phyloP scores from a whole-genome alignment of 2,329 filamentous ascomycete species.

The Aspergillus sp. region DNA sequence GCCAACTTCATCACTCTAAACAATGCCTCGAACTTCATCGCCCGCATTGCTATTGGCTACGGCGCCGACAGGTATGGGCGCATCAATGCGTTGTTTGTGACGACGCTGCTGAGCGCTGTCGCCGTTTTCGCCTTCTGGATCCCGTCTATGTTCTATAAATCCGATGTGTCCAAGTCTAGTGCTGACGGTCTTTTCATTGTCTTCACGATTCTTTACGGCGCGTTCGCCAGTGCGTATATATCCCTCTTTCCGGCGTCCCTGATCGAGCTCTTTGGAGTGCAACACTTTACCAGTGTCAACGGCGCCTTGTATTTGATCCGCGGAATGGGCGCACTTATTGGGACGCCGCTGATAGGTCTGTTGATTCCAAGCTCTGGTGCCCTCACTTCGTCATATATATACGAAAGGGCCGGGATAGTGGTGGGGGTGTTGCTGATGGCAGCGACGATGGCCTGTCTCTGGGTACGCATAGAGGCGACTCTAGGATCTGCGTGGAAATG shows the following conservation, averaged over 20 bases:
- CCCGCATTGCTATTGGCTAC: conserved; percentile 41
- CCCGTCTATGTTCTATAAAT: conserved; percentile 21
- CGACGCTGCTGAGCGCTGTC: conserved; percentile 31
- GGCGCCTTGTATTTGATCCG: conserved; percentile 41
- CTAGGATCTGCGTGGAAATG: conserved; percentile 22
- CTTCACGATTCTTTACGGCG: conserved; percentile 37
- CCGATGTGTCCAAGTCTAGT: conserved; percentile 8
- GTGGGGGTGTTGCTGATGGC: conserved; percentile 28
- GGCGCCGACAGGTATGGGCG: conserved; percentile 41
- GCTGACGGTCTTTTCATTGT: conserved; percentile 32
- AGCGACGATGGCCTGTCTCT: conserved; percentile 27
- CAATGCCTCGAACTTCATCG: conserved; percentile 43
- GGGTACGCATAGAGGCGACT: conserved; percentile 28
- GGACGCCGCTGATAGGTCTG: conserved; percentile 36
- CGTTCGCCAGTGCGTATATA: conserved; percentile 42
- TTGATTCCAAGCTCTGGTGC: conserved; percentile 25
- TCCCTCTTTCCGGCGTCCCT: conserved; percentile 42
- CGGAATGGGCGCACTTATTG: conserved; percentile 38
- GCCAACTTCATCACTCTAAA: conserved; percentile 44
- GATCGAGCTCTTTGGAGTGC: conserved; percentile 40
- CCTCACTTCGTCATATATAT: conserved; percentile 19
- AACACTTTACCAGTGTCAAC: conserved; percentile 39
- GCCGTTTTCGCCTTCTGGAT: conserved; percentile 30
- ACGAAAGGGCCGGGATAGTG: conserved; percentile 26
- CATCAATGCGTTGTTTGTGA: conserved; percentile 41